phyloP scores from a whole-genome alignment of 2,329 filamentous ascomycete genomes.

The Clarireedia hainanense region DNA sequence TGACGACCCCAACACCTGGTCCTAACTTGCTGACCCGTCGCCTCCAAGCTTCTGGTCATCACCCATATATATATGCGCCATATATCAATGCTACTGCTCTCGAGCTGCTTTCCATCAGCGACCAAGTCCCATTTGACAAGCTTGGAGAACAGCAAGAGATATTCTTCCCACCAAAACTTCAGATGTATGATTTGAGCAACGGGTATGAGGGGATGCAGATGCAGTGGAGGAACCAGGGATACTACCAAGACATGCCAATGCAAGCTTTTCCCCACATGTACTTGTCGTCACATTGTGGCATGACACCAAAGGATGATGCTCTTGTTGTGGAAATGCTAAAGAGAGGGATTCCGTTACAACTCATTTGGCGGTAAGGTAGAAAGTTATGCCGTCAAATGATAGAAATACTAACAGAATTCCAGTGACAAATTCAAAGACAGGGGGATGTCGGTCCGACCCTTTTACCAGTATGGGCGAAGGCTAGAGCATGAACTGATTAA shows the following conservation, averaged over 20 bases:
- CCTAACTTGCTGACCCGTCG: neutral
- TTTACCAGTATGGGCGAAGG: constrained; percentile 1
- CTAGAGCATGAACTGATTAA: neutral
- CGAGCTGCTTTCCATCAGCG: neutral
- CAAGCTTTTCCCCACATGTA: neutral
- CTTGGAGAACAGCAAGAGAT: neutral
- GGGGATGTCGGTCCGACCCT: neutral
- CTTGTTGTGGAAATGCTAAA: neutral
- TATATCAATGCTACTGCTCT: constrained; percentile 1
- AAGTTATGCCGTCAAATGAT: neutral
- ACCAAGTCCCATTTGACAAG: neutral
- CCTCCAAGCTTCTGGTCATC: constrained; percentile 2
- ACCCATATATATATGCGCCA: constrained; percentile 8
- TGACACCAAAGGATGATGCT: constrained; percentile 5
- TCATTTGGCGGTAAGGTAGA: constrained; percentile 6
- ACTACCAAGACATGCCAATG: neutral
- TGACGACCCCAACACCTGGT: neutral
- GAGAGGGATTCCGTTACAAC: neutral
- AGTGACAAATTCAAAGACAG: constrained; percentile 8
- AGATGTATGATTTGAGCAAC: constrained; percentile 1
- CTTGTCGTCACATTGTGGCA: neutral
- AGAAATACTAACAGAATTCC: neutral
- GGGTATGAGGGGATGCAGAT: neutral
- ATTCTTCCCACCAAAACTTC: constrained; percentile 3
- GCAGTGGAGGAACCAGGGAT: constrained; percentile 6